Conservation (phyloP, 2,329 filamentous ascomycete genomes). For the Talaromyces sp. region DNA sequence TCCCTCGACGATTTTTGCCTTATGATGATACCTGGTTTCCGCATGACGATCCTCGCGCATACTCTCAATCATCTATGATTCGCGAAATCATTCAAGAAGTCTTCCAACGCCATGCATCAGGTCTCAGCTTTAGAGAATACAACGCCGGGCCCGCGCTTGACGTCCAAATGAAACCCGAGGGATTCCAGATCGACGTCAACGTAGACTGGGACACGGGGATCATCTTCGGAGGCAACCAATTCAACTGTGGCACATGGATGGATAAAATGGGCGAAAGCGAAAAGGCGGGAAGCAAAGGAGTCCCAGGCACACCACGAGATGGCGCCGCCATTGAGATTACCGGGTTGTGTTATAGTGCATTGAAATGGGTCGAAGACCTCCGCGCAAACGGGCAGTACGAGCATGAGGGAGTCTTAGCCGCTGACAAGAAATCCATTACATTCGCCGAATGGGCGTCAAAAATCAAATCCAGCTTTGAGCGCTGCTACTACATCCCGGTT, state of each 20-base stretch:
- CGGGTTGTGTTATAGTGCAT: constrained; percentile 84
- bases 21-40: constrained; percentile 96
- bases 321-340: constrained; percentile 94
- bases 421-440: constrained; percentile 62
- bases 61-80: constrained; percentile 78
- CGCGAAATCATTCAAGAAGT: constrained; percentile 91
- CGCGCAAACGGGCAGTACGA: constrained; percentile 68
- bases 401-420: constrained; percentile 68
- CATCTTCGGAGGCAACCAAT: constrained; percentile 89
- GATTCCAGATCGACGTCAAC: constrained; percentile 87
- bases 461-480: constrained; percentile 84
- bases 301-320: constrained; percentile 94
- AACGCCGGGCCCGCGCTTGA: constrained; percentile 89
- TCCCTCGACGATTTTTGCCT: constrained; percentile 82
- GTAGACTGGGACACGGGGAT: constrained; percentile 91
- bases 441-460: constrained; percentile 76
- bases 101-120: constrained; percentile 83
- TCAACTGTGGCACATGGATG: constrained; percentile 99
- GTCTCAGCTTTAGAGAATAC: constrained; percentile 89
- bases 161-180: constrained; percentile 86
- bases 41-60: constrained; percentile 76
- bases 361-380: constrained; percentile 74
- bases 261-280: constrained; percentile 99
- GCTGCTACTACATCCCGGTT: constrained; percentile 81
- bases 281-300: constrained; percentile 83